phyloP scores from a whole-genome alignment of 176 grass and related monocot genomes.

The Urochloa ruziziensis region DNA sequence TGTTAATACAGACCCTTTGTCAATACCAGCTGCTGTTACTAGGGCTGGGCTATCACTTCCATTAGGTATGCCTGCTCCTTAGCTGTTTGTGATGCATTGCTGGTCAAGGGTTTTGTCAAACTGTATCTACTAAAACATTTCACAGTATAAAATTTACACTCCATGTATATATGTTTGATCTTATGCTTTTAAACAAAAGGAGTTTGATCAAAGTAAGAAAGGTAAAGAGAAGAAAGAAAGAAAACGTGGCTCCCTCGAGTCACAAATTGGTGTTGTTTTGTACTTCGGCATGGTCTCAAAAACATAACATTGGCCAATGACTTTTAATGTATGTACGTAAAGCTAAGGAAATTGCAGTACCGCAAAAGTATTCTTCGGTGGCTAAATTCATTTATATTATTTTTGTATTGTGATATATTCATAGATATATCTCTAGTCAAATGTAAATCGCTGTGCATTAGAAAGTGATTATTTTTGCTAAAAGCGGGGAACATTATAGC shows the following conservation, averaged over 20 bases:
- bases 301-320: neutral
- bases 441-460: neutral
- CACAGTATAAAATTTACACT: neutral
- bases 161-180: neutral
- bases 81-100: constrained; percentile 5
- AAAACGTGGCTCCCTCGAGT: neutral
- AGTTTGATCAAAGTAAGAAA: neutral
- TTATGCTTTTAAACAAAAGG: neutral
- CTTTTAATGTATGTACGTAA: neutral
- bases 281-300: neutral
- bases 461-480: neutral
- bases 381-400: neutral
- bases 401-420: neutral
- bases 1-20: constrained; percentile 71
- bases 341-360: neutral
- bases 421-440: neutral
- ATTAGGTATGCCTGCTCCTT: constrained; percentile 51
- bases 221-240: neutral
- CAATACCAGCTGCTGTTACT: constrained; percentile 75
- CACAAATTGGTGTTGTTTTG: neutral
- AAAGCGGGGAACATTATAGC: neutral
- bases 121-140: constrained; percentile 1
- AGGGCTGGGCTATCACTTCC: constrained; percentile 83
- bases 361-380: neutral
- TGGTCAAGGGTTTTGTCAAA: neutral